Conservation (phyloP, 257 asterid genomes). For the Cynanchum wilfordii region DNA sequence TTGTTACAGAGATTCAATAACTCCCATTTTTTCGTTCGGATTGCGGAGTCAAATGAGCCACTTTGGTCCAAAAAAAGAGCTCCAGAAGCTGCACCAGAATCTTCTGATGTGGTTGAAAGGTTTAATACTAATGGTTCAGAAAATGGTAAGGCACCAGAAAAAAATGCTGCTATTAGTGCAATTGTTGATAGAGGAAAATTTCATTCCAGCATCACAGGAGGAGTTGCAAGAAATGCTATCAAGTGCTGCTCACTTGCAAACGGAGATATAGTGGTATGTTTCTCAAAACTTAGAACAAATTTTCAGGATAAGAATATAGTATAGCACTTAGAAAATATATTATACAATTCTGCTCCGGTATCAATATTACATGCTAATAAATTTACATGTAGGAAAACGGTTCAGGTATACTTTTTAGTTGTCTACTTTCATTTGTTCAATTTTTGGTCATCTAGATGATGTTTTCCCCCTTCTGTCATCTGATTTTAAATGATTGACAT, state of each 20-base stretch:
- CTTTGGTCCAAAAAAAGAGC: conserved; percentile 80
- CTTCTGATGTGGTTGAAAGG: conserved; percentile 39
- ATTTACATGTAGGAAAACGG: not conserved
- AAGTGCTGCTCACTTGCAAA: conserved; percentile 78
- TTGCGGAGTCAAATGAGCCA: conserved; percentile 72
- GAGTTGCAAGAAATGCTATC: conserved; percentile 85
- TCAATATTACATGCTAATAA: not conserved
- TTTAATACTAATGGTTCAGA: conserved; percentile 36
- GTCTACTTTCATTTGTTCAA: too few relatives aligned
- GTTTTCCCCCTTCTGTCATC: not conserved
- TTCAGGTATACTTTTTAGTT: not conserved
- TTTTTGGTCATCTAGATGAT: not conserved
- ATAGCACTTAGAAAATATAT: not conserved
- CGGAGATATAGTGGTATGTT: conserved; percentile 97
- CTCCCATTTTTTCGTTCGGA: conserved; percentile 87
- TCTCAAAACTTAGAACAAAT: conserved; percentile 22
- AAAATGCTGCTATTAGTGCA: conserved; percentile 45
- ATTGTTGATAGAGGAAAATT: conserved; percentile 72
- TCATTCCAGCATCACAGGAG: conserved; percentile 78
- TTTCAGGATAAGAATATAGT: not conserved
- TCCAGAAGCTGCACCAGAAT: conserved; percentile 26
- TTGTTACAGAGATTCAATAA: conserved; percentile 58
- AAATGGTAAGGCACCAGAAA: conserved; percentile 28
- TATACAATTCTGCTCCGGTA: not conserved
- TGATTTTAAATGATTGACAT: not conserved